Evolutionary conservation across 2,329 filamentous ascomycete genomes (phyloP).

Genomic region (Talaromyces rugulosus): DNA sequence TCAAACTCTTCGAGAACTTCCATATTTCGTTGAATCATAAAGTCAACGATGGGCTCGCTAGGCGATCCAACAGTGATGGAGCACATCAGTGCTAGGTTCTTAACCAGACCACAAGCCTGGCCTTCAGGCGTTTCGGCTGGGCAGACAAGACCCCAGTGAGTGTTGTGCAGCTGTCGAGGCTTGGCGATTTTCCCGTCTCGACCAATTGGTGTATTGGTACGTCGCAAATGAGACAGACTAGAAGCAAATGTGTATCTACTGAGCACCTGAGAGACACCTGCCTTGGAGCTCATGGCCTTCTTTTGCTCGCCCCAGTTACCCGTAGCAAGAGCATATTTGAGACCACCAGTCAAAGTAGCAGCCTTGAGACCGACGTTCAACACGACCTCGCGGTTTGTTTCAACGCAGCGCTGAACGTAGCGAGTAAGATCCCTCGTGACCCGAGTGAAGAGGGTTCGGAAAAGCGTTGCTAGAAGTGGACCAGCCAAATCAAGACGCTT

Average conservation of each 20-base stretch:
- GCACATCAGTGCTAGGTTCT: slow-evolving; percentile 97
- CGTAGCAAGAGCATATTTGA: slow-evolving; percentile 95
- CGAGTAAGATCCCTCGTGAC: slow-evolving; percentile 87
- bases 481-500: slow-evolving; percentile 95
- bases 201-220: slow-evolving; percentile 96
- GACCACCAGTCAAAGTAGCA: slow-evolving; percentile 82
- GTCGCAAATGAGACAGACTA: slow-evolving; percentile 89
- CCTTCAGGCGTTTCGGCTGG: slow-evolving; percentile 97
- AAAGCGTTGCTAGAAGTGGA: slow-evolving; percentile 90
- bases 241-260: slow-evolving; percentile 98
- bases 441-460: slow-evolving; percentile 85
- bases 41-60: slow-evolving; percentile 84
- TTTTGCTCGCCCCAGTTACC: slow-evolving; percentile 99
- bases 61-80: slow-evolving; percentile 95
- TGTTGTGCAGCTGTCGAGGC: slow-evolving; percentile 95
- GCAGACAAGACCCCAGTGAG: slow-evolving; percentile 96
- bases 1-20: slow-evolving; percentile 95
- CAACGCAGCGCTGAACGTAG: slow-evolving; percentile 88
- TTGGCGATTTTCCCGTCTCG: slow-evolving; percentile 98
- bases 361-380: slow-evolving; percentile 87
- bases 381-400: slow-evolving; percentile 84
- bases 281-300: slow-evolving; percentile 91
- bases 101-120: slow-evolving; percentile 95
- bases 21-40: slow-evolving; percentile 95
- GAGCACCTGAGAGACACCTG: slow-evolving; percentile 95